These are phyloP conservation scores for Cytospora schulzeri DNA, from an alignment of 2,329 filamentous ascomycete genomes.

Conservation along the genomic window DNA sequence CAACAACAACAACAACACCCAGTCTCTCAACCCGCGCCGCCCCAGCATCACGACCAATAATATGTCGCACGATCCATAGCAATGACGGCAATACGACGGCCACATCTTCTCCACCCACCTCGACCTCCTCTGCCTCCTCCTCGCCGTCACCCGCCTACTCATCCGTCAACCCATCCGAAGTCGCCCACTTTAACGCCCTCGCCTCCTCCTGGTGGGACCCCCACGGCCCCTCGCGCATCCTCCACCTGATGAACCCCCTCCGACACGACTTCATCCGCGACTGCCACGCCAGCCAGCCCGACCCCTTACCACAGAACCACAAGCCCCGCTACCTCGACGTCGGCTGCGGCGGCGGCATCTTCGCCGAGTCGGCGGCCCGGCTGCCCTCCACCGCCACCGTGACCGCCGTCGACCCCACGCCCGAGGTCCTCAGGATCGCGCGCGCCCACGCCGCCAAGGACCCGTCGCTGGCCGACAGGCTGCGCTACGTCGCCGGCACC, in stretches of 20 bases:
- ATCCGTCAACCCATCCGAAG: constrained; percentile 84
- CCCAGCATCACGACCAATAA: constrained; percentile 12
- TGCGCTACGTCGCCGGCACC: constrained; percentile 74
- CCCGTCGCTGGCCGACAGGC: constrained; percentile 63
- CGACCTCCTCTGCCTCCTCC: constrained; percentile 6
- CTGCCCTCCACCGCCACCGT: constrained; percentile 64
- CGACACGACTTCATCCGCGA: constrained; percentile 86
- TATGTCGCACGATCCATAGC: constrained; percentile 12
- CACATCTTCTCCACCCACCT: constrained; percentile 15
- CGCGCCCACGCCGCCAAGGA: constrained; percentile 74
- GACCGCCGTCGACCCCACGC: constrained; percentile 76
- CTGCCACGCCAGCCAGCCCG: constrained; percentile 63
- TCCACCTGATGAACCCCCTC: constrained; percentile 97
- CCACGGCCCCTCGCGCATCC: constrained; percentile 83
- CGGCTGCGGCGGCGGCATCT: constrained; percentile 95
- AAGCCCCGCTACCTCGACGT: constrained; percentile 80
- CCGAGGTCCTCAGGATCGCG: constrained; percentile 74
- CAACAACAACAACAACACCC: too few species aligned
- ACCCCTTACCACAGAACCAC: constrained; percentile 36
- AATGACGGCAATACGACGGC: not conserved
- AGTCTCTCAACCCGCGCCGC: constrained; percentile 5
- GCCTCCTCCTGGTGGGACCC: constrained; percentile 98
- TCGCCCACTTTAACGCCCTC: constrained; percentile 92
- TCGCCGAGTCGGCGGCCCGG: constrained; percentile 83
- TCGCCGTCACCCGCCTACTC: constrained; percentile 47